Base-by-base conservation (phyloP, 331 rosid species). In the Spiraea crenata region DNA sequence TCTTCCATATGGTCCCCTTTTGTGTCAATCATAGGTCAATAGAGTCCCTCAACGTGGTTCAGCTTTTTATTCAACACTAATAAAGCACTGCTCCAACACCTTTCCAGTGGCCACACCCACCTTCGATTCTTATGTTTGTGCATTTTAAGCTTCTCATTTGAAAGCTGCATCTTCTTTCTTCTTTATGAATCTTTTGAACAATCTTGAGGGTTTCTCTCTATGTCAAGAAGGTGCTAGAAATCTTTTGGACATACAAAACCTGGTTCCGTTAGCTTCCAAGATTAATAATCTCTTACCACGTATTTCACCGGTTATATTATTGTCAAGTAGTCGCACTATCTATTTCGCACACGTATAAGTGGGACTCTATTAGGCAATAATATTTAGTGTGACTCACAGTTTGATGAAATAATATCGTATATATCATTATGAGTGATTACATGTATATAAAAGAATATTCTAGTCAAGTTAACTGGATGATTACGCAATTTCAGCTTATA, bases 1-100 rank as follows among this genome's bases (percentile, higher is more conserved):
- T 25, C n/a, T 25, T 25, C 31, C 31, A 25, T 41, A 38, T 66
- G 85, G 91, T 57, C 83, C 84, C 83, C 77, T 74, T 37, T 38
- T 15, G 9, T 39, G 48, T 19, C 62, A 34, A 68, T 54, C 62
- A 49, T 16, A 40, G 38, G 63, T 68, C 62, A 31, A 68, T 68
- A 17, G 40, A 67, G 72, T 50, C 62, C 47, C 31, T 9, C 72
- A 48, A 66, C 6, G 19, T 20, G 20, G 38, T 38, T 35, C 1
- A 2, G 14, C 16, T 67, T 12, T 65, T 20, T 25, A 25, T 25
- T 25, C 31, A 25, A 25, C 31, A 25, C 31, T n/a, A 25, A 25
- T 25, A 25, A 0, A 10, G 35, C 46, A 66, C 51, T 7, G 9
- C 42, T 5, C 47, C 37, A 49, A 58, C 48, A 4, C 25, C 41